Percentiles rank a stretch among this genome's conserved stretches.
phyloP scores from a whole-genome alignment of 495 filamentous ascomycete genomes.

The Pyronema domesticum region DNA sequence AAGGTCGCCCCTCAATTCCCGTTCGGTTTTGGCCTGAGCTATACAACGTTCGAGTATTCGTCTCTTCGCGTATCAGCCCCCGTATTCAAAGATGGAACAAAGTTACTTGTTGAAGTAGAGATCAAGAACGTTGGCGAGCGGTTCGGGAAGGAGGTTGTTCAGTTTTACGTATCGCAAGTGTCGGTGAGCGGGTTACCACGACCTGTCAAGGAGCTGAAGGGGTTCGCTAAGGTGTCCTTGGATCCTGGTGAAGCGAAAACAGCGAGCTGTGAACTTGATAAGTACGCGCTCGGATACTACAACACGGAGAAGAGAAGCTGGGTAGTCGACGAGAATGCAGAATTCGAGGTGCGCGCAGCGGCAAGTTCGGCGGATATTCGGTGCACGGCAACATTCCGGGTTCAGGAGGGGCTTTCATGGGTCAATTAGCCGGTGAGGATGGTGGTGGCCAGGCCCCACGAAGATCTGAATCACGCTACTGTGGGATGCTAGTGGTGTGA shows the following conservation, averaged over 20 bases:
- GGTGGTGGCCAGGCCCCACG: too few species aligned
- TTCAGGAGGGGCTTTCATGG: conserved; percentile 19
- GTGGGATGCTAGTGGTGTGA: too few species aligned
- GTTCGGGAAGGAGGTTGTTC: conserved; percentile 51
- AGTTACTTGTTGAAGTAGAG: conserved; percentile 29
- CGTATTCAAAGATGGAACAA: conserved; percentile 30
- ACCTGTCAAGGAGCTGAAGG: conserved; percentile 49
- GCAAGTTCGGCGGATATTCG: conserved; percentile 22
- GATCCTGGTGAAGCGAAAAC: conserved; percentile 42
- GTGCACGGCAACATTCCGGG: conserved; percentile 15
- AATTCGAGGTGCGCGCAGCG: conserved; percentile 23
- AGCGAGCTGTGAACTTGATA: conserved; percentile 40
- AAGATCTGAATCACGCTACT: too few species aligned
- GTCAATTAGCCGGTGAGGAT: conserved; percentile 11
- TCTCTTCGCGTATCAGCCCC: conserved; percentile 29
- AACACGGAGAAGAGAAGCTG: conserved; percentile 23
- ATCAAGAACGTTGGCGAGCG: conserved; percentile 45
- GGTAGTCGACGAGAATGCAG: conserved; percentile 22
- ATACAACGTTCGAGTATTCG: conserved; percentile 47
- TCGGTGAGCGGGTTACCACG: conserved; percentile 32
- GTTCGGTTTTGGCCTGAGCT: conserved; percentile 61
- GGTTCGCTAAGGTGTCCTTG: conserved; percentile 52
- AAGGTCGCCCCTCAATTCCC: conserved; percentile 45
- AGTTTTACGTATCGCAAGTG: conserved; percentile 42
- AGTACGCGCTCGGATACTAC: conserved; percentile 27